Evolutionary conservation across 352 stramenopile species (phyloP), one percentile per base, ranked within the genome.

Genomic region (Pythium oligandrum): DNA sequence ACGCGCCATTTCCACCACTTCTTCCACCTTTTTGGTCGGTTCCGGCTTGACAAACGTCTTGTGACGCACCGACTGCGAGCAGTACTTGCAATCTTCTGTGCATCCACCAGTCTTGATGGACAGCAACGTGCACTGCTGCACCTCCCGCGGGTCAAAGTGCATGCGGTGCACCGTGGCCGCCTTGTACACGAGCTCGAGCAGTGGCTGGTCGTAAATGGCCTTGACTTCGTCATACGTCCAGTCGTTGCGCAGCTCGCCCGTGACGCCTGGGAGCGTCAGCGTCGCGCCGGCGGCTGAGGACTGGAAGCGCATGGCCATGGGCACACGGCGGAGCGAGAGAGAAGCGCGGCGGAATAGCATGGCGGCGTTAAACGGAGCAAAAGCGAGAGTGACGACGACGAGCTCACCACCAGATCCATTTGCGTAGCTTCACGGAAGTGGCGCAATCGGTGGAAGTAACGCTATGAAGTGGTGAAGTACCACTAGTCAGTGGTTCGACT

Each of bases 11-110:
- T 97, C 90, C 42, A 98, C 69, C 36, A 99, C 96, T 64, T 98
- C 95, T 49, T 98, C 78, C 26, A 98, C 70, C 74, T 98, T 98
- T 77, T 98, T 98, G 36, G 90, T 97, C 9, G 93, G 94, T 40
- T 97, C 98, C 0, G 96, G 95, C 78, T 98, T 98, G 64, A 99
- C 96, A 69, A 98, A 98, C n/a, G 96, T 99, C 75, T 98, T 98
- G 77, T 99, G 88, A 43, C 83, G 83, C 53, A 91, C 91, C 39
- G 87, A 98, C 71, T 98, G 96, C 31, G 90, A 98, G 84, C 96
- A 99, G 76, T 98, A 99, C 49, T 88, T 91, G 79, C 85, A 95
- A 86, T 85, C 93, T 63, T 97, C 90, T 2, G 88, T 95, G 68
- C 90, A 97, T 35, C 90, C 96, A 37, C 96, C 96, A 2, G 96